These are phyloP conservation scores for Fusarium decemcellulare DNA, from an alignment of 2,329 filamentous ascomycete genomes.

Conservation along the genomic window DNA sequence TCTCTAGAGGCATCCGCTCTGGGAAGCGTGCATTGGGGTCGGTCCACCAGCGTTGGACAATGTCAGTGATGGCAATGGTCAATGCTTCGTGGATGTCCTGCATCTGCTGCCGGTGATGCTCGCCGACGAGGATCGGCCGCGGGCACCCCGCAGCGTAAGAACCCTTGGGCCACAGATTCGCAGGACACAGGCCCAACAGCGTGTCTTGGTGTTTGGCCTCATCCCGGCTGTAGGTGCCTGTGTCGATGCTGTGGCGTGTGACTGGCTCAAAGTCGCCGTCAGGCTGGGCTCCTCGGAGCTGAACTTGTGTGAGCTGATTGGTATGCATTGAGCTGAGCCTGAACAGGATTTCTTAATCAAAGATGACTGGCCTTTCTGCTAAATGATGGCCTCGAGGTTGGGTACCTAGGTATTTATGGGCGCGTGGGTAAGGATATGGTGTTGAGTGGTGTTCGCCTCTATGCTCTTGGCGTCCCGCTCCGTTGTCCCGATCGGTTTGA, in stretches of 20 bases:
- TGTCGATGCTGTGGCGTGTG: background rate
- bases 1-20: constrained; percentile 52
- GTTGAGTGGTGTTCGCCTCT: background rate
- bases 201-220: constrained; percentile 33
- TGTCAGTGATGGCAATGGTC: constrained; percentile 50
- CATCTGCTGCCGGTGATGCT: constrained; percentile 49
- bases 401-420: constrained; percentile 7
- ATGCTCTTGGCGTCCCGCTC: background rate
- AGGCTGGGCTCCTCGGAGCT: constrained; percentile 15
- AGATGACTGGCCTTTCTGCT: background rate
- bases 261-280: constrained; percentile 20
- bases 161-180: constrained; percentile 47
- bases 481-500: too few relatives aligned
- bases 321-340: constrained; percentile 14
- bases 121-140: constrained; percentile 52
- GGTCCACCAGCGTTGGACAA: constrained; percentile 57
- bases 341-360: too few relatives aligned
- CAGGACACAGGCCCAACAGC: constrained; percentile 43
- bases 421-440: constrained; percentile 1
- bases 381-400: background rate
- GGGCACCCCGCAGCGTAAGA: constrained; percentile 48
- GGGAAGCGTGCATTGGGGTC: constrained; percentile 50
- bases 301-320: constrained; percentile 38
- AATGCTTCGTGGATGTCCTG: constrained; percentile 49
- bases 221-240: constrained; percentile 25